Conservation (phyloP, 208 protist species). For the Leishmania turanica region DNA sequence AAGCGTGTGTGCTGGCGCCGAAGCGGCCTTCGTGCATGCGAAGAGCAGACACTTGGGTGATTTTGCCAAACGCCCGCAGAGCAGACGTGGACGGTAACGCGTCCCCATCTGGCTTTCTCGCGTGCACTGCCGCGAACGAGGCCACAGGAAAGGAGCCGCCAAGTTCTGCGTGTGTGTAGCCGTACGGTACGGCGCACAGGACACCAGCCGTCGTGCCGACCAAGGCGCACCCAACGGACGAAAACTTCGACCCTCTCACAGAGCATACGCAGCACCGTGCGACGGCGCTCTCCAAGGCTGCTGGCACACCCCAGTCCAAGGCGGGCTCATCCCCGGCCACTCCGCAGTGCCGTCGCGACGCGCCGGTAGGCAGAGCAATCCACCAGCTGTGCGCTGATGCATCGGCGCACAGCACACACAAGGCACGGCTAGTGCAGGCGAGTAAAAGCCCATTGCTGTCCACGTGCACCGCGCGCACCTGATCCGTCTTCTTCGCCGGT, state of each 20-base stretch:
- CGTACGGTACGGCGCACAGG: constrained; percentile 17
- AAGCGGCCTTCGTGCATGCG: neutral
- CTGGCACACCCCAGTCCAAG: constrained; percentile 8
- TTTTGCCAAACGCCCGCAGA: constrained; percentile 15
- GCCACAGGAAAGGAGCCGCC: neutral
- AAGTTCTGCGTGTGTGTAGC: neutral
- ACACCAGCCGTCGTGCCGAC: constrained; percentile 21
- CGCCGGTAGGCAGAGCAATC: neutral
- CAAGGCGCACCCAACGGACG: constrained; percentile 11
- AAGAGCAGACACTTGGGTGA: constrained; percentile 16
- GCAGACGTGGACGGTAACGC: neutral
- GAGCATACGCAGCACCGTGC: neutral
- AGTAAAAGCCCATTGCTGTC: constrained; percentile 18
- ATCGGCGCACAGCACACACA: constrained; percentile 11
- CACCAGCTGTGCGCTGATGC: neutral
- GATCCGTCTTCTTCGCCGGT: neutral
- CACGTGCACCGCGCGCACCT: constrained; percentile 32
- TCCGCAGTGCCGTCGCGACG: neutral
- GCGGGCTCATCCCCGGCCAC: neutral
- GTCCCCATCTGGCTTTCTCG: neutral
- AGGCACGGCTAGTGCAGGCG: constrained; percentile 13
- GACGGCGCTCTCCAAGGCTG: constrained; percentile 5
- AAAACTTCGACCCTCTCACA: neutral
- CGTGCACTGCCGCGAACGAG: neutral
- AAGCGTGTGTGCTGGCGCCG: neutral